These are phyloP conservation scores for Cubamyces lactineus DNA, from an alignment of 768 basidiomycete species.

Conservation along the genomic window DNA sequence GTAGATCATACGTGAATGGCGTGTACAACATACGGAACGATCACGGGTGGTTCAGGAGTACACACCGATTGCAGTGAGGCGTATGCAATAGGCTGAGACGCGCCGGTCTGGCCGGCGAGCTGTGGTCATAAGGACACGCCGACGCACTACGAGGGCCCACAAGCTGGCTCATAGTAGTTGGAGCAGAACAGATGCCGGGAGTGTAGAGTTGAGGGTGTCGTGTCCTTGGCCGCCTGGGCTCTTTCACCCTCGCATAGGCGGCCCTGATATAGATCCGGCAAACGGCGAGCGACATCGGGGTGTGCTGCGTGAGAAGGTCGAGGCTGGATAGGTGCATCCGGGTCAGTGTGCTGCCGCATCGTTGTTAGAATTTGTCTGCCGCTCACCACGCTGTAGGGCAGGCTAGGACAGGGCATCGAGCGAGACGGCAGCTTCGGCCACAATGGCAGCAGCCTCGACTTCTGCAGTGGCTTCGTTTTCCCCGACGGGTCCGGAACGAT, in stretches of 20 bases:
- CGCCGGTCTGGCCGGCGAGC: constrained; percentile 10
- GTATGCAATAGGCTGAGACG: background rate
- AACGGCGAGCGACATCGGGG: constrained; percentile 10
- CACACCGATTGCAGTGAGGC: constrained; percentile 12
- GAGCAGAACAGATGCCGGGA: constrained; percentile 16
- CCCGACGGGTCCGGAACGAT: constrained; percentile 17
- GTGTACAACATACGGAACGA: constrained; percentile 15
- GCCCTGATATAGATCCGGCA: constrained; percentile 11
- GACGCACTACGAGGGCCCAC: constrained; percentile 9
- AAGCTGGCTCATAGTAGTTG: constrained; percentile 10
- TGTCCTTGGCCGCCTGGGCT: constrained; percentile 2
- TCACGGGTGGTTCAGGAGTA: constrained; percentile 9
- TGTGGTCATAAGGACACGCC: constrained; percentile 6
- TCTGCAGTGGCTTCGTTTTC: constrained; percentile 13
- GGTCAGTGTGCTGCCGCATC: background rate
- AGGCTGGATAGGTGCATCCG: background rate
- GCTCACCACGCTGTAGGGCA: background rate
- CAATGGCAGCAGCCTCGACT: background rate
- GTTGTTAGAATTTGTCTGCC: background rate
- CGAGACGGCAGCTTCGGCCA: background rate
- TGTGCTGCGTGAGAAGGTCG: background rate
- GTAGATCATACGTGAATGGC: constrained; percentile 24
- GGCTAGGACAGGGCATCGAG: background rate
- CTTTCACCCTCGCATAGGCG: constrained; percentile 9
- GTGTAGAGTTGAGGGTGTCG: constrained; percentile 19